phyloP scores from a whole-genome alignment of 1,139 yeast genomes.

The Zygosaccharomyces pseudobailii region DNA sequence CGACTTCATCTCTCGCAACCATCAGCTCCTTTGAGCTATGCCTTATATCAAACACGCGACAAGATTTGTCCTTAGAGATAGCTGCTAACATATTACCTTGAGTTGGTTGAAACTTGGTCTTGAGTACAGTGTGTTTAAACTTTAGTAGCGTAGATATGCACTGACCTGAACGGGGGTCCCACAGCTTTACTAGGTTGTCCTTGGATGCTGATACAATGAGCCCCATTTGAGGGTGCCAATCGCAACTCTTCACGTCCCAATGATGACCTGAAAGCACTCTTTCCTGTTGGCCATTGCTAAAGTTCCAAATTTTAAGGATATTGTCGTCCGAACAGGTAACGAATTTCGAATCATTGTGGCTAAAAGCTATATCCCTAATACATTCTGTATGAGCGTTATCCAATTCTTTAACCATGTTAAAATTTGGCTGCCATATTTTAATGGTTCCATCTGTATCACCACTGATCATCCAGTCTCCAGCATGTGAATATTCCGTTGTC shows the following conservation, averaged over 20 bases:
- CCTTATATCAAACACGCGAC: conserved; percentile 80
- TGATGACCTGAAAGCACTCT: conserved; percentile 82
- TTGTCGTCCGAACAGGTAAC: conserved; percentile 93
- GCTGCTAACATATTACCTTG: conserved; percentile 67
- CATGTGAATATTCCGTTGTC: conserved; percentile 75
- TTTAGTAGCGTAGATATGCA: conserved; percentile 82
- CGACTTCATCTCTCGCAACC: conserved; percentile 76
- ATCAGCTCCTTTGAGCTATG: conserved; percentile 68
- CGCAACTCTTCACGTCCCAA: conserved; percentile 97
- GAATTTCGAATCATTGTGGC: conserved; percentile 86
- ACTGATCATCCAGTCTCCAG: conserved; percentile 89
- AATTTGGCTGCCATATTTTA: conserved; percentile 97
- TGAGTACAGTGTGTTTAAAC: conserved; percentile 87
- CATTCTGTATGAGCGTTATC: conserved; percentile 70
- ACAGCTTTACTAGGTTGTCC: conserved; percentile 84
- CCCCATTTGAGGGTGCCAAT: conserved; percentile 92
- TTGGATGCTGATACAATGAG: conserved; percentile 84
- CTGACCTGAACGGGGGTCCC: conserved; percentile 86
- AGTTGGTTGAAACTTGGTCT: conserved; percentile 65
- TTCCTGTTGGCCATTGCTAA: conserved; percentile 84
- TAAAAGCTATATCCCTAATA: conserved; percentile 79
- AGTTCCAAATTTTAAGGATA: conserved; percentile 86
- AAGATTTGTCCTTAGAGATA: conserved; percentile 82
- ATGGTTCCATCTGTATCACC: conserved; percentile 91
- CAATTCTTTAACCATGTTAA: conserved; percentile 87